phyloP scores from a whole-genome alignment of 2,329 filamentous ascomycete species.

The Trichophyton verrucosum region DNA sequence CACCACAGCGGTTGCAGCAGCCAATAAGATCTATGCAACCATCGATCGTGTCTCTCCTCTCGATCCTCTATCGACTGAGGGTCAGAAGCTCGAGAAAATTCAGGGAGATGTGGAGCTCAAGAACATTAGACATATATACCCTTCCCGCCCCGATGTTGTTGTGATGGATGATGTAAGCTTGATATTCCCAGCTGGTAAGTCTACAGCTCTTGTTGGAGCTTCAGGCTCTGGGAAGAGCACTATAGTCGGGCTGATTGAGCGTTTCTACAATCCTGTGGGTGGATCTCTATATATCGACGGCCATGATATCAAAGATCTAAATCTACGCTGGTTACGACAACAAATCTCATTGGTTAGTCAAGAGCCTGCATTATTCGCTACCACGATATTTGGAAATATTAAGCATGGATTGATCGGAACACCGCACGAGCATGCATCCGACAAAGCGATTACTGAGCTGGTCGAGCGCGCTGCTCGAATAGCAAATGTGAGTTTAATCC shows the following conservation, averaged over 20 bases:
- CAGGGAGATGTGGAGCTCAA: conserved; percentile 59
- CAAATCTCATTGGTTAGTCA: conserved; percentile 17
- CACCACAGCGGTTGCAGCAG: conserved; percentile 58
- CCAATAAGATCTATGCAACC: conserved; percentile 70
- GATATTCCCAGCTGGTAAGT: conserved; percentile 29
- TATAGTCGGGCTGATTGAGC: conserved; percentile 39
- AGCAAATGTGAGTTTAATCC: background rate
- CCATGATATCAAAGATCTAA: conserved; percentile 23
- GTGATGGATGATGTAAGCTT: conserved; percentile 27
- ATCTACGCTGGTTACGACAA: conserved; percentile 16
- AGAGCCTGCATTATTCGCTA: conserved; percentile 14
- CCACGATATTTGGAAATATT: conserved; percentile 14
- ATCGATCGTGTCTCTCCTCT: conserved; percentile 69
- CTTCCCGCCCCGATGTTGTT: conserved; percentile 29
- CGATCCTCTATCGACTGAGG: conserved; percentile 52
- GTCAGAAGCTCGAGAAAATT: conserved; percentile 53
- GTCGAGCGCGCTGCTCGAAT: background rate
- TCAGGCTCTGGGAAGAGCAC: conserved; percentile 30
- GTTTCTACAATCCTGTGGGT: conserved; percentile 45
- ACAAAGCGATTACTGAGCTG: conserved; percentile 8
- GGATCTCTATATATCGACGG: conserved; percentile 24
- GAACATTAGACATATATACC: conserved; percentile 42
- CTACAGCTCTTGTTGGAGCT: conserved; percentile 34
- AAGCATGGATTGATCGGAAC: conserved; percentile 12
- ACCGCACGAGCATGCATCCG: conserved; percentile 10